phyloP scores from a whole-genome alignment of 2,329 filamentous ascomycete species.

The Ascochyta rabiei region DNA sequence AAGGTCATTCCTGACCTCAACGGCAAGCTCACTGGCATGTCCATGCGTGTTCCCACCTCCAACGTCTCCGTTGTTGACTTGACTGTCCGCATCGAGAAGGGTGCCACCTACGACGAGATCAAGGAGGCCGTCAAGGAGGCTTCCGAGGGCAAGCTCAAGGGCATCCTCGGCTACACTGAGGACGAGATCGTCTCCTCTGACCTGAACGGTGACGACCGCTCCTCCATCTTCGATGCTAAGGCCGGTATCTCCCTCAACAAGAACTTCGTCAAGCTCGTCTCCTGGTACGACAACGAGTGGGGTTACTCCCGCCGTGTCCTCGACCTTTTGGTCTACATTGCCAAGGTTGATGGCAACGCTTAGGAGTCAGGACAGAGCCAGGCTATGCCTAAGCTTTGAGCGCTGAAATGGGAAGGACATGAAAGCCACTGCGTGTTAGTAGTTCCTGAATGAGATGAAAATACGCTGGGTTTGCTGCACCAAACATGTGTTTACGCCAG shows the following conservation, averaged over 20 bases:
- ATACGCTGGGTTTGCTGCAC: constrained; percentile 22
- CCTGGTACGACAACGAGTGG: constrained; percentile 99
- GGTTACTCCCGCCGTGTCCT: constrained; percentile 87
- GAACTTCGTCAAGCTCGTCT: constrained; percentile 98
- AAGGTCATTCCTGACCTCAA: constrained; percentile 98
- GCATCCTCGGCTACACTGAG: constrained; percentile 93
- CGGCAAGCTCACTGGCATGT: constrained; percentile 99
- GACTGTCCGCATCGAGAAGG: constrained; percentile 92
- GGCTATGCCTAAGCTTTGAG: constrained; percentile 43
- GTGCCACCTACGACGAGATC: constrained; percentile 86
- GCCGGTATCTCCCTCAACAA: constrained; percentile 98
- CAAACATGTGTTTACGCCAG: constrained; percentile 30
- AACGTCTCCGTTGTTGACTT: constrained; percentile 99
- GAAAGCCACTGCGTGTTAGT: constrained; percentile 16
- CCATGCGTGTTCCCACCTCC: constrained; percentile 97
- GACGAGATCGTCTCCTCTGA: constrained; percentile 95
- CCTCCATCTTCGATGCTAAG: constrained; percentile 99
- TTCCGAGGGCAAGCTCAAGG: constrained; percentile 82
- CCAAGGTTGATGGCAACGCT: constrained; percentile 52
- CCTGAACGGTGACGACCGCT: constrained; percentile 88
- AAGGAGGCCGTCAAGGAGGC: constrained; percentile 87
- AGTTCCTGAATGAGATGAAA: constrained; percentile 15
- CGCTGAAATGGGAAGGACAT: constrained; percentile 10
- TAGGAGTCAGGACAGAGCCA: constrained; percentile 50
- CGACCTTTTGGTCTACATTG: constrained; percentile 56